Percentiles rank a stretch among this genome's conserved stretches.
phyloP scores from a whole-genome alignment of 371 early-diverging fungal species.

The Circinella umbellata region DNA sequence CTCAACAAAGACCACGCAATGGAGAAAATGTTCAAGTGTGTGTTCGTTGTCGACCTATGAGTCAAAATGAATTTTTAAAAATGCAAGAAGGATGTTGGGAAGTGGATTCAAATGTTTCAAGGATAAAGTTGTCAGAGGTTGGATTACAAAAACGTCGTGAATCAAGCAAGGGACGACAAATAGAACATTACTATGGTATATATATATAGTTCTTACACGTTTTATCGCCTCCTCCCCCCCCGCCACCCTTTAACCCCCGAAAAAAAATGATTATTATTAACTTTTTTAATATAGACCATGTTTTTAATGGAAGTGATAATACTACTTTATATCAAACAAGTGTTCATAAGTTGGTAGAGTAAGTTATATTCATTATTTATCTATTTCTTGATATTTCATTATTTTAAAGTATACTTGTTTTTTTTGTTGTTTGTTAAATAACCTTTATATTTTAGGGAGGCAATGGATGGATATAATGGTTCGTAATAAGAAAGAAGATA shows the following conservation, averaged over 20 bases:
- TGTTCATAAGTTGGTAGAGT: conserved; percentile 32
- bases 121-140: conserved; percentile 12
- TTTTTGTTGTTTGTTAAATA: neutral
- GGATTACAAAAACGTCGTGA: conserved; percentile 16
- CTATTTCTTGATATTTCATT: too few species aligned
- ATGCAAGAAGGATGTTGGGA: conserved; percentile 17
- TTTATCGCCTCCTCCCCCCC: neutral
- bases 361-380: neutral
- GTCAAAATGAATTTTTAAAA: conserved; percentile 21
- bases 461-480: conserved; percentile 30
- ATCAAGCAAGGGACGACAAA: conserved; percentile 17
- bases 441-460: conserved; percentile 8
- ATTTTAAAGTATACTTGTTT: too few species aligned
- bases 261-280: neutral
- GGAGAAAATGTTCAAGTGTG: conserved; percentile 47
- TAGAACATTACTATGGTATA: conserved; percentile 21
- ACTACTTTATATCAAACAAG: conserved; percentile 16
- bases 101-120: conserved; percentile 6
- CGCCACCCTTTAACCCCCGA: too few species aligned
- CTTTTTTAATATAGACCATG: conserved; percentile 10
- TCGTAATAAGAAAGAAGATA: neutral
- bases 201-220: neutral
- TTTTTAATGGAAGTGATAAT: conserved; percentile 21
- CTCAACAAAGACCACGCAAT: neutral
- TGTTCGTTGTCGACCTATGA: conserved; percentile 45